Evolutionary conservation across 2,329 filamentous ascomycete genomes (phyloP).

Genomic region (Didymella keratinophila): DNA sequence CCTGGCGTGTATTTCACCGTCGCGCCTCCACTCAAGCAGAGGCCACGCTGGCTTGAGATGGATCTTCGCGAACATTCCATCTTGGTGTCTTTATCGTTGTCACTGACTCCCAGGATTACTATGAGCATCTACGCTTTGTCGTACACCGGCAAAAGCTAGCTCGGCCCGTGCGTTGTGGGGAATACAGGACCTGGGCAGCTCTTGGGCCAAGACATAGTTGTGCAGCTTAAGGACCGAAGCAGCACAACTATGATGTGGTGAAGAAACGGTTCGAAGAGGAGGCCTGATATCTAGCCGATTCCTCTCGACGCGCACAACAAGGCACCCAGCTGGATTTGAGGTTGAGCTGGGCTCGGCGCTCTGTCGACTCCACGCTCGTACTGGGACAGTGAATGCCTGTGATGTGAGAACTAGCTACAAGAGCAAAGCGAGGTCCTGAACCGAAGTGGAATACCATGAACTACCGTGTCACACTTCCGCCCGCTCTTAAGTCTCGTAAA

Average conservation of each 20-base stretch:
- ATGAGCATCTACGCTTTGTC: not conserved
- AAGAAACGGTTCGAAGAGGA: not conserved
- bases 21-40: constrained; percentile 20
- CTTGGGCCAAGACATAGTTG: not conserved
- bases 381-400: too few relatives aligned
- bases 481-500: too few relatives aligned
- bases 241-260: not conserved
- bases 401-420: too few relatives aligned
- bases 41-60: constrained; percentile 36
- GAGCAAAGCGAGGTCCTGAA: too few relatives aligned
- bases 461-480: too few relatives aligned
- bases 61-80: constrained; percentile 19
- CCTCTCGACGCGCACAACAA: not conserved
- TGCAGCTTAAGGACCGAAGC: not conserved
- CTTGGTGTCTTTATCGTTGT: not conserved
- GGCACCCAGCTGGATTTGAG: too few relatives aligned
- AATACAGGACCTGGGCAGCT: not conserved
- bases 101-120: not conserved
- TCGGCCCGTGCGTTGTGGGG: constrained; percentile 10
- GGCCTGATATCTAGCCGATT: not conserved
- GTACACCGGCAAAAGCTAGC: not conserved
- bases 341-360: too few relatives aligned
- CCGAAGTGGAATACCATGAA: too few relatives aligned
- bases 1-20: constrained; percentile 12
- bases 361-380: too few relatives aligned